Conservation (phyloP, 2,329 filamentous ascomycete genomes). For the Gremmenia infestans region DNA sequence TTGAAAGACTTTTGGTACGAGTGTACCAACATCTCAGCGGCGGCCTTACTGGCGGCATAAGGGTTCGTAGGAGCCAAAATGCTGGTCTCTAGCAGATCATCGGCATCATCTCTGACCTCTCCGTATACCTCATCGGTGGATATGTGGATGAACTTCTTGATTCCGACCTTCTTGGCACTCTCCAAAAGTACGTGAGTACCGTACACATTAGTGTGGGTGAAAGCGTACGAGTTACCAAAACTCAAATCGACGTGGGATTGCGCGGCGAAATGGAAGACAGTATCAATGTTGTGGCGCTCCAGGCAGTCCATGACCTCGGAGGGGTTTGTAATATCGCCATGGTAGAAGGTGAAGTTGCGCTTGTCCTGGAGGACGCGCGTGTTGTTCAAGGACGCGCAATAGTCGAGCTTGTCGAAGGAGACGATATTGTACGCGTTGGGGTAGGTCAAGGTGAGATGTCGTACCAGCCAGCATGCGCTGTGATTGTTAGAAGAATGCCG, state of each 20-base stretch:
- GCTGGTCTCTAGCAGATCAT: constrained; percentile 68
- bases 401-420: constrained; percentile 81
- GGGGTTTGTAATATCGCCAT: constrained; percentile 71
- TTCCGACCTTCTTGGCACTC: constrained; percentile 64
- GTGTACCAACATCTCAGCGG: constrained; percentile 80
- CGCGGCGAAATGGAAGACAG: constrained; percentile 80
- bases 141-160: constrained; percentile 74
- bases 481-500: constrained; percentile 17
- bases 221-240: constrained; percentile 77
- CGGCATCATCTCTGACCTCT: constrained; percentile 67
- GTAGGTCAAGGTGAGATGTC: constrained; percentile 72
- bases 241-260: constrained; percentile 79
- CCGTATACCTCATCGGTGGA: constrained; percentile 85
- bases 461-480: constrained; percentile 78
- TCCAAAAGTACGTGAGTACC: constrained; percentile 81
- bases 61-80: constrained; percentile 76
- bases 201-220: constrained; percentile 77
- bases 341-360: constrained; percentile 73
- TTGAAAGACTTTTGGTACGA: constrained; percentile 83
- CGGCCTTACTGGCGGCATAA: constrained; percentile 75
- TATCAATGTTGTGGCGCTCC: constrained; percentile 68
- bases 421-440: constrained; percentile 70
- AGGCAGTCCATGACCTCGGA: constrained; percentile 66
- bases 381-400: constrained; percentile 77
- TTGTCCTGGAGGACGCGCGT: constrained; percentile 62